A percentile compares a stretch with the other conserved stretches of the same genome.
These are phyloP conservation scores for Xylariaceae sp. DNA, from an alignment of 2,329 filamentous ascomycete species.

Conservation along the genomic window DNA sequence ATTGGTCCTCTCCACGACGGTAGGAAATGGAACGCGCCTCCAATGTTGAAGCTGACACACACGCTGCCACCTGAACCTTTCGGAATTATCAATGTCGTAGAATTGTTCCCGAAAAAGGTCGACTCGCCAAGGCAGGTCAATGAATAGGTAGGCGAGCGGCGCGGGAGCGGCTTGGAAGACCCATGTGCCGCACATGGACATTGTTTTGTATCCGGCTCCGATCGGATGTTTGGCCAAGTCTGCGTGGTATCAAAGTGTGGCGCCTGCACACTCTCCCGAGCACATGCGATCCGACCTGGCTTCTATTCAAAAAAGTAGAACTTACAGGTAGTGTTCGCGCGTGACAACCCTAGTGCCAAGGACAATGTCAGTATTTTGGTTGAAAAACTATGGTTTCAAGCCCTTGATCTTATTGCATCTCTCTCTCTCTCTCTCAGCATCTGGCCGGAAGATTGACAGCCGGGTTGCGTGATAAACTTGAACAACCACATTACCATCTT, in stretches of 20 bases:
- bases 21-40: not conserved
- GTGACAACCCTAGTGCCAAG: constrained; percentile 13
- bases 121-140: constrained; percentile 7
- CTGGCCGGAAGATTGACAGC: too few relatives aligned
- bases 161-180: constrained; percentile 13
- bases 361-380: constrained; percentile 16
- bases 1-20: not conserved
- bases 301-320: constrained; percentile 30
- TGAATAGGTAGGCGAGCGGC: constrained; percentile 10
- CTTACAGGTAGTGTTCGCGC: constrained; percentile 20
- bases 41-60: not conserved
- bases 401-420: constrained; percentile 8
- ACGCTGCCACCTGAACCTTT: not conserved
- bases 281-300: constrained; percentile 24
- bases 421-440: constrained; percentile 2
- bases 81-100: not conserved
- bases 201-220: constrained; percentile 22
- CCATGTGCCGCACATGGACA: constrained; percentile 8
- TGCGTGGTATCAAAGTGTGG: constrained; percentile 29
- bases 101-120: not conserved
- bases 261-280: constrained; percentile 32
- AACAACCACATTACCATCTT: too few relatives aligned
- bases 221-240: constrained; percentile 24
- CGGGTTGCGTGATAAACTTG: too few relatives aligned
- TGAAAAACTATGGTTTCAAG: constrained; percentile 12